These are phyloP conservation scores for Diutina pseudorugosa DNA, from an alignment of 1,139 yeast species.

Conservation along the genomic window DNA sequence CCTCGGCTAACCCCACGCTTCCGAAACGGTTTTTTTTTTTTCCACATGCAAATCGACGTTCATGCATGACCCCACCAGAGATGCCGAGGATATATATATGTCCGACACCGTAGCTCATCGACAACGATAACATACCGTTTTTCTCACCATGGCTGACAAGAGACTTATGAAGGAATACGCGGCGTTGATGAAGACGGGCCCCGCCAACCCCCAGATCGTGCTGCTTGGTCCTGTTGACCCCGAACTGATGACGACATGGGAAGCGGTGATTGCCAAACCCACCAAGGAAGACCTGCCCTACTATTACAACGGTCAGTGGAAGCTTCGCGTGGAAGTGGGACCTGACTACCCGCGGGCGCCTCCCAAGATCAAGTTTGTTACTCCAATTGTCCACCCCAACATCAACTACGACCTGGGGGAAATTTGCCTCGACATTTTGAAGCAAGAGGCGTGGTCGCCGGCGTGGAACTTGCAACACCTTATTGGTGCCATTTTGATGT, in stretches of 20 bases:
- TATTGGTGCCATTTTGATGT: constrained; percentile 57
- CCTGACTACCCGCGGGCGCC: constrained; percentile 56
- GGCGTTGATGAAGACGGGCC: constrained; percentile 12
- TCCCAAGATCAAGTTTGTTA: constrained; percentile 44
- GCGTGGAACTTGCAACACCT: constrained; percentile 73
- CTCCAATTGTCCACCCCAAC: constrained; percentile 65
- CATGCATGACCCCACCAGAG: background rate
- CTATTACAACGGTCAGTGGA: constrained; percentile 48
- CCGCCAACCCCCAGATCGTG: constrained; percentile 25
- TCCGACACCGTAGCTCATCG: background rate
- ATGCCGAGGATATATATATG: constrained; percentile 1
- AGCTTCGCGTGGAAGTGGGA: constrained; percentile 38
- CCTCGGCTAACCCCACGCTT: background rate
- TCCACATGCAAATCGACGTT: background rate
- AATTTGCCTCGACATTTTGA: constrained; percentile 72
- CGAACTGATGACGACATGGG: constrained; percentile 46
- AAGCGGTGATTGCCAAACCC: constrained; percentile 48
- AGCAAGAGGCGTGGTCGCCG: constrained; percentile 65
- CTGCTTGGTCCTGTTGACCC: constrained; percentile 30
- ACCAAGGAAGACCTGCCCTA: constrained; percentile 23
- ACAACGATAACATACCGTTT: background rate
- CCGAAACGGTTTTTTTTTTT: background rate
- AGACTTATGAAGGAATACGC: constrained; percentile 14
- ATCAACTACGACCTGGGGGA: constrained; percentile 61
- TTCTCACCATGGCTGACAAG: constrained; percentile 13